These are phyloP conservation scores for Polyporus arcularius DNA, from an alignment of 768 basidiomycete genomes.

Conservation along the genomic window DNA sequence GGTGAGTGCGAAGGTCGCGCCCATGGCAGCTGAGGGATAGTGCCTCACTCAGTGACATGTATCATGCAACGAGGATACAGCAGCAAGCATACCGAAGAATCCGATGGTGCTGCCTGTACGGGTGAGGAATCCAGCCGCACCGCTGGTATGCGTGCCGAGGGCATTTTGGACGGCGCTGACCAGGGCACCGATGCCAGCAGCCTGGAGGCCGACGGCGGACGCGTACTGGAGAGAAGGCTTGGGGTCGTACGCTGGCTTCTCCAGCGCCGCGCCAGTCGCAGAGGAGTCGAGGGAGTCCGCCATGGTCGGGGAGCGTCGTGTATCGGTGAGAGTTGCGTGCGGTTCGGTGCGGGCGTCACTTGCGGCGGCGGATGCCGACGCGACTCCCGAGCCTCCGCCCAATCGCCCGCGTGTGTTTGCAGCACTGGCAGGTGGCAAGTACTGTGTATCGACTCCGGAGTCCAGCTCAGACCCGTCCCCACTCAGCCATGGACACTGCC, in stretches of 20 bases:
- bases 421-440: too few species aligned
- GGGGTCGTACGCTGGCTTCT: constrained; percentile 39
- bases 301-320: constrained; percentile 24
- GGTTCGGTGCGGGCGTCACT: constrained; percentile 18
- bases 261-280: constrained; percentile 12
- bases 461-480: background rate
- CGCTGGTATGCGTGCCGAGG: constrained; percentile 70
- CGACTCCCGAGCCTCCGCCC: constrained; percentile 4
- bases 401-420: constrained; percentile 12
- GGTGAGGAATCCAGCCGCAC: constrained; percentile 84
- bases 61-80: background rate
- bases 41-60: background rate
- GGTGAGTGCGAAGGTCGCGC: constrained; percentile 80
- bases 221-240: constrained; percentile 60
- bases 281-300: constrained; percentile 22
- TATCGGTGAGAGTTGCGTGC: constrained; percentile 15
- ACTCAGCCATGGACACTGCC: background rate
- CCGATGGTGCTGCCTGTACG: constrained; percentile 89
- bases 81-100: constrained; percentile 73
- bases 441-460: too few species aligned
- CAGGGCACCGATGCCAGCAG: constrained; percentile 64
- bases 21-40: constrained; percentile 73
- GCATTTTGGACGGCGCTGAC: constrained; percentile 81
- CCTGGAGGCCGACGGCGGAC: constrained; percentile 60
- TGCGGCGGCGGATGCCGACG: constrained; percentile 10